Base-by-base conservation (phyloP, 257 asterid genomes). In the Ehretia macrophylla region DNA sequence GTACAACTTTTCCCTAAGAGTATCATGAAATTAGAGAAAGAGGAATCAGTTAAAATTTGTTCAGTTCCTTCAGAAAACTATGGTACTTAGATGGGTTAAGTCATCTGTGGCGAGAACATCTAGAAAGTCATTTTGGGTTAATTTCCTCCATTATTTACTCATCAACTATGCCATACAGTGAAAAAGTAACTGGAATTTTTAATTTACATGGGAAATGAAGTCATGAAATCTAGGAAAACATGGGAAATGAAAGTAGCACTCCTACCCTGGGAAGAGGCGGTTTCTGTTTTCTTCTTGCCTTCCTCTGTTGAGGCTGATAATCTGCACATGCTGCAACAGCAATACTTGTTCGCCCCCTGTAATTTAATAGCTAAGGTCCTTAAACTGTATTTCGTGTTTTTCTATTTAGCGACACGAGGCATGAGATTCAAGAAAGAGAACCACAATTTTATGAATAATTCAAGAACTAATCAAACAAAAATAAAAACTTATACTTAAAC, bases 341-440 rank as follows among this genome's bases (percentile, higher is more conserved):
- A 67, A 93, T 77, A 66, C 99, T 93, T 18, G 91, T 86, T 72
- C 99, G 79, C 74, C 99, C 99, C 79, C 99, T 93, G 80, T 67
- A 71, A 71, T 58, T 50, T 50, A 55, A 64, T 63, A 65, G 35
- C 16, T 37, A 45, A 59, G 32, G 39, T 38, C 35, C 22, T 50
- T 16, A 64, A 68, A 20, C 46, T 55, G 55, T 71, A 55, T 11
- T 56, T 60, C 48, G 27, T 67, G 19, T 23, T 27, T 23, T 27
- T 14, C 12, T 44, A 55, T 27, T 58, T 21, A 45, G 47, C 42
- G 11, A 17, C 50, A 38, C 23, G 13, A 12, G 17, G 54, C 0
- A 38, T 17, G 14, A 60, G 35, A 3, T 27, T 6, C 35, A 27
- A 27, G 35, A 27, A 27, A 27, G 47, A 2, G 16, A 4, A 3